These are phyloP conservation scores for Coccomyxa subellipsoidea DNA, from an alignment of 163 green algal genomes.

Conservation along the genomic window DNA sequence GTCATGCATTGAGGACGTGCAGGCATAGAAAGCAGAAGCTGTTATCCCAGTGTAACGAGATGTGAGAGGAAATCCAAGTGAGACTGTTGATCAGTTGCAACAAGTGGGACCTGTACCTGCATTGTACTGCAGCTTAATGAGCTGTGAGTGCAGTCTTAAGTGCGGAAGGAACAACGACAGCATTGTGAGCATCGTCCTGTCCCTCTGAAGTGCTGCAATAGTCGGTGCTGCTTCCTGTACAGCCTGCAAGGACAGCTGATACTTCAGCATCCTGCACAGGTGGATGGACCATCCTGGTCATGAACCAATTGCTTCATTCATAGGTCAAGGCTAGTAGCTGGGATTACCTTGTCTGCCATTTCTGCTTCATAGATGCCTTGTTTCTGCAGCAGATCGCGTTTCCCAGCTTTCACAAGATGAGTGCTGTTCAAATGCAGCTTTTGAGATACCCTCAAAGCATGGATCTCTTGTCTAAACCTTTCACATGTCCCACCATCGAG, in stretches of 20 bases:
- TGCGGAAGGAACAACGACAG: slow-evolving; percentile 51
- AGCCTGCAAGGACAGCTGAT: background rate
- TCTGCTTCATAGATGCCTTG: slow-evolving; percentile 62
- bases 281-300: background rate
- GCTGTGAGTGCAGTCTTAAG: slow-evolving; percentile 51
- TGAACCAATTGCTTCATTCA: background rate
- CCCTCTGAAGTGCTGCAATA: slow-evolving; percentile 32
- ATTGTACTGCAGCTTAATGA: slow-evolving; percentile 81
- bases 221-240: slow-evolving; percentile 31
- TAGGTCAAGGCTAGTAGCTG: background rate
- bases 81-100: background rate
- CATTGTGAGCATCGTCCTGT: slow-evolving; percentile 52
- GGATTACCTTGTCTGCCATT: slow-evolving; percentile 35
- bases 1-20: background rate
- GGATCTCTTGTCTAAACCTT: background rate
- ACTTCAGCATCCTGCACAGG: background rate
- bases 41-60: background rate
- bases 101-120: slow-evolving; percentile 26
- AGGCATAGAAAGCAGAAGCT: background rate
- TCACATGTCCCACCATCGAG: background rate
- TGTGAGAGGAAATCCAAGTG: too few relatives aligned
- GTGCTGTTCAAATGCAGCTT: slow-evolving; percentile 68
- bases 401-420: slow-evolving; percentile 49
- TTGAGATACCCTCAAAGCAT: background rate
- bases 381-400: slow-evolving; percentile 53